phyloP scores from a whole-genome alignment of 768 basidiomycete genomes.

The Auricularia sp. region DNA sequence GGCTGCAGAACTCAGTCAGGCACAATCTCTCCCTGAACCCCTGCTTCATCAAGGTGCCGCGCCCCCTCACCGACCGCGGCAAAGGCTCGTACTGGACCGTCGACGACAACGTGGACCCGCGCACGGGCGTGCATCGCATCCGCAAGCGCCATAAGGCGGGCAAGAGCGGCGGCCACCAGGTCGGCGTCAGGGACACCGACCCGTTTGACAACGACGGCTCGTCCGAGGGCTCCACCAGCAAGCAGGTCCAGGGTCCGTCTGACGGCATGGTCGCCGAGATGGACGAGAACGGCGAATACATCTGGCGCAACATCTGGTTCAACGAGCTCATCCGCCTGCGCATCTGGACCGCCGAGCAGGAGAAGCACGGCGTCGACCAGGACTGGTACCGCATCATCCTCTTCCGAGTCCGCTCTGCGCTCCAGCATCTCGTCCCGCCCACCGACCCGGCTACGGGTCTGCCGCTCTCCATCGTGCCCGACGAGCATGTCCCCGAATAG shows the following conservation, averaged over 20 bases:
- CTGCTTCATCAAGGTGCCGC: conserved; percentile 83
- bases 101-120: conserved; percentile 81
- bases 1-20: conserved; percentile 72
- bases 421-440: background rate
- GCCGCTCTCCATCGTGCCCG: background rate
- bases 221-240: background rate
- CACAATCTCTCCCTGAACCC: conserved; percentile 86
- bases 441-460: background rate
- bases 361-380: conserved; percentile 68
- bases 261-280: conserved; percentile 23
- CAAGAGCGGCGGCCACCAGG: background rate
- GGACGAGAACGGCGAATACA: conserved; percentile 69
- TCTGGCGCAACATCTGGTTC: conserved; percentile 71
- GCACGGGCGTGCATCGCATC: conserved; percentile 79
- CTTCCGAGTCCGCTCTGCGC: conserved; percentile 60
- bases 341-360: conserved; percentile 66
- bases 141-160: conserved; percentile 37
- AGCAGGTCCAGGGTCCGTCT: background rate
- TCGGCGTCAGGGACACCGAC: background rate
- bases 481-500: background rate
- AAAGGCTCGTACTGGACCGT: conserved; percentile 92
- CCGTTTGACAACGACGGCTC: background rate
- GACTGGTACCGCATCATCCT: conserved; percentile 88
- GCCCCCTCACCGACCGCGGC: conserved; percentile 83
- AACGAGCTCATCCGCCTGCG: conserved; percentile 71